Conservation (phyloP, 768 basidiomycete species). For the Gautieria morchelliformis region DNA sequence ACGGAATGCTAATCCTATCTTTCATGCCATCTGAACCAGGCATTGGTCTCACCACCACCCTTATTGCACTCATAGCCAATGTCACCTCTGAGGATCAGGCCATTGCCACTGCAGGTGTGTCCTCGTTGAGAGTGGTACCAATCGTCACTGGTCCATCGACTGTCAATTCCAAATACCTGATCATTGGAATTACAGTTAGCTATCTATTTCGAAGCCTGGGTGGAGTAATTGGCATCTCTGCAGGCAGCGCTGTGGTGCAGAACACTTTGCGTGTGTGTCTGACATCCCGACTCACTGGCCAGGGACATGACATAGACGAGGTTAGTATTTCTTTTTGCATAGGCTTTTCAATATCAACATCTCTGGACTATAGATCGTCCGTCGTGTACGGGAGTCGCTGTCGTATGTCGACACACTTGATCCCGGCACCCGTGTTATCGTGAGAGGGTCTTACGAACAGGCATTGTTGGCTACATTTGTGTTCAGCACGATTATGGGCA, state of each 20-base stretch:
- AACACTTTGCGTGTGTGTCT: constrained; percentile 33
- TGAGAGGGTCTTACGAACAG: constrained; percentile 24
- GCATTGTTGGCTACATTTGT: constrained; percentile 40
- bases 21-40: no score
- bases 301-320: constrained; percentile 39
- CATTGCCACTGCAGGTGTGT: no score
- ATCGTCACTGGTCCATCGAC: no score
- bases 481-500: constrained; percentile 21
- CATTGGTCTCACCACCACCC: no score
- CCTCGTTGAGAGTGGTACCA: no score
- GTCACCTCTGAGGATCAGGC: no score
- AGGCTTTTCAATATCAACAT: background rate
- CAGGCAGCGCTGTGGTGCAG: constrained; percentile 50
- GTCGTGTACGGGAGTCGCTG: constrained; percentile 40
- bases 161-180: no score
- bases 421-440: constrained; percentile 23
- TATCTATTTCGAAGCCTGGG: constrained; percentile 62
- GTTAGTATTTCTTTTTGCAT: constrained; percentile 21
- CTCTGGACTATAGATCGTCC: constrained; percentile 30
- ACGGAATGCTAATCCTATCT: no score
- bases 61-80: no score
- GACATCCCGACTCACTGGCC: constrained; percentile 35
- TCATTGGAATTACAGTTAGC: constrained; percentile 30
- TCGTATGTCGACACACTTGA: constrained; percentile 37
- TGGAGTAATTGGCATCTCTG: constrained; percentile 45